Evolutionary conservation across 208 protist genomes (phyloP), one percentile per base, ranked within the genome.

Genomic region (Wallacemonas sp.): DNA sequence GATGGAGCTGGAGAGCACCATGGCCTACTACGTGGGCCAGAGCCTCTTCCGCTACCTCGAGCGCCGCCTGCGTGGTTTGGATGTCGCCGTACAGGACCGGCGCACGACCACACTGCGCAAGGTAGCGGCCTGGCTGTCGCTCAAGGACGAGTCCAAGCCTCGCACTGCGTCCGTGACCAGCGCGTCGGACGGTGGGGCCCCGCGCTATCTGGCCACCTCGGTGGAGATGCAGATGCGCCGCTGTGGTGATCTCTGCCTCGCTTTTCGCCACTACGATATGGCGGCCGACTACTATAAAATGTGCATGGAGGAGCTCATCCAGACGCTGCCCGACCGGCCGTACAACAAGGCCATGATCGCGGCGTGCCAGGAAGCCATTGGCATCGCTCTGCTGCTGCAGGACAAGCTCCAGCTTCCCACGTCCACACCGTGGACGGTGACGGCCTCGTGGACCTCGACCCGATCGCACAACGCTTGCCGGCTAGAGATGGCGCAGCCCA

Each of bases 151-250:
- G 36, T 66, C 59, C 11, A 87, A 87, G 52, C 70, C 84, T 10
- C 72, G 72, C 23, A 41, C 45, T 45, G 72, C 78, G 28, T 66
- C 52, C 48, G 70, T 67, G 66, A 66, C 79, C 3, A 29, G 26
- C 41, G n/a, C 39, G 11, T 52, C 65, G 2, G 55, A 74, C 41
- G 38, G 31, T 18, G 55, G 23, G 23, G 1, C 28, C 1, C 64
- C 52, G 54, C n/a, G 62, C 66, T 95, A 92, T 75, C 49, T 86
- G 39, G 74, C 82, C 14, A 74, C 69, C 46, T 89, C 86, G 28
- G 48, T 95, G 16, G 84, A 92, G 57, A 88, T 95, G 86, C 86
- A 90, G 70, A 93, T 92, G 86, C 86, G 89, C 1, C 84, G 81
- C 36, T 86, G 79, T 46, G 89, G 70, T 18, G 89, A 95, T 52